Evolutionary conservation across 106 monocot genomes (phyloP).

Genomic region (Dendrobium chrysotoxum): DNA sequence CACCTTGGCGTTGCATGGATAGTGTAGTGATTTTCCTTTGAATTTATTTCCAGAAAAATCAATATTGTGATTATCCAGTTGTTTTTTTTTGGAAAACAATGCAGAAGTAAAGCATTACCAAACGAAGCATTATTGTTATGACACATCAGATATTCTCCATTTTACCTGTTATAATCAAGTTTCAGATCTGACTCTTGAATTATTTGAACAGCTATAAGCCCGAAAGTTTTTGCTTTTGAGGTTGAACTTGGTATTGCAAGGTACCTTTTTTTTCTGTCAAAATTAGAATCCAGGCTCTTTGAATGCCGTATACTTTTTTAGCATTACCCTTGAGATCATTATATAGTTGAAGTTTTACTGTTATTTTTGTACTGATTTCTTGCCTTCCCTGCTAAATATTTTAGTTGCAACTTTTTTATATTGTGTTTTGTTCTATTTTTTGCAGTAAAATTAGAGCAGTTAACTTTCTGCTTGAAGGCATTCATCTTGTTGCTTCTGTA

Average conservation of each 20-base stretch:
- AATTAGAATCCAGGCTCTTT: neutral
- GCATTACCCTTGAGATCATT: neutral
- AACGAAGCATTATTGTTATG: neutral
- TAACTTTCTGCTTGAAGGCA: slow-evolving; percentile 70
- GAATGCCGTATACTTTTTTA: neutral
- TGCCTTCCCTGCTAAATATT: neutral
- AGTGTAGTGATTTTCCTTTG: neutral
- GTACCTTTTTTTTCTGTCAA: slow-evolving; percentile 19
- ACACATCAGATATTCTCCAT: neutral
- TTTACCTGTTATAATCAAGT: neutral
- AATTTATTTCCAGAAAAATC: neutral
- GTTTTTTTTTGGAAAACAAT: neutral
- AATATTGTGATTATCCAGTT: neutral
- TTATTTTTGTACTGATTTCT: neutral
- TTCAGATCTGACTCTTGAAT: slow-evolving; percentile 11
- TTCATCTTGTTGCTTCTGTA: slow-evolving; percentile 81
- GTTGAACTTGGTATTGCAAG: slow-evolving; percentile 56
- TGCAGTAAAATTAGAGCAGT: slow-evolving; percentile 82
- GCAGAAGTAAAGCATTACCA: neutral
- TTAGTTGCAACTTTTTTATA: neutral
- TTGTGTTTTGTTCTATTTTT: slow-evolving; percentile 6
- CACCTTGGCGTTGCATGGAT: neutral
- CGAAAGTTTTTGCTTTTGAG: slow-evolving; percentile 45
- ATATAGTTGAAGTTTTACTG: neutral
- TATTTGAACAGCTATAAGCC: slow-evolving; percentile 46